Conservation (phyloP, 768 basidiomycete species). For the Agaricus bisporus region DNA sequence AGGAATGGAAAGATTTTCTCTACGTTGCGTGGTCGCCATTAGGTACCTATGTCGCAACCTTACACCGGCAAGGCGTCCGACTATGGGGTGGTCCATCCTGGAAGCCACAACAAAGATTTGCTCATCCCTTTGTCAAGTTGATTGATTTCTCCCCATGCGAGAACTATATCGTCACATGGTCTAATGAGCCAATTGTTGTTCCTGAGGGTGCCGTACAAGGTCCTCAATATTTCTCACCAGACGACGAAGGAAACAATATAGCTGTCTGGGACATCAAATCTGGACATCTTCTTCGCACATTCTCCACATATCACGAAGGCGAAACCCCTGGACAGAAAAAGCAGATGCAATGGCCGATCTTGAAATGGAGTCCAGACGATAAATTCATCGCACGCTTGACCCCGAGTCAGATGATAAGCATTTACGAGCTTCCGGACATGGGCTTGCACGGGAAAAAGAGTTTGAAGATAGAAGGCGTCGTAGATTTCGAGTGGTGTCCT, state of each 20-base stretch:
- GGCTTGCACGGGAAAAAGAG: conserved; percentile 93
- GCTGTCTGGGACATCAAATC: conserved; percentile 99
- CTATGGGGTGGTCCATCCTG: conserved; percentile 94
- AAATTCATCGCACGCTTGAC: conserved; percentile 88
- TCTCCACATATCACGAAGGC: conserved; percentile 58
- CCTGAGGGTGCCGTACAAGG: conserved; percentile 78
- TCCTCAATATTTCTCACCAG: conserved; percentile 80
- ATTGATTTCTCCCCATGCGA: conserved; percentile 98
- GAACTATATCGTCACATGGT: conserved; percentile 96
- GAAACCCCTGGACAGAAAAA: conserved; percentile 60
- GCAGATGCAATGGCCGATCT: conserved; percentile 88
- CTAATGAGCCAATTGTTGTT: conserved; percentile 86
- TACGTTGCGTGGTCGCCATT: conserved; percentile 96
- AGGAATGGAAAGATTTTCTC: conserved; percentile 94
- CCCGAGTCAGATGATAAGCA: conserved; percentile 89
- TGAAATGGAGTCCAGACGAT: conserved; percentile 98
- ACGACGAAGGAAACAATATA: conserved; percentile 94
- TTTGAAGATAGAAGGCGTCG: conserved; percentile 93
- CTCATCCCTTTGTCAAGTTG: conserved; percentile 91
- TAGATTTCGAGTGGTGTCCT: conserved; percentile 99
- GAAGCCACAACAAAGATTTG: conserved; percentile 84
- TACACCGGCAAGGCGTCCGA: conserved; percentile 92
- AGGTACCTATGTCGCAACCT: conserved; percentile 90
- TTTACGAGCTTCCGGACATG: conserved; percentile 95
- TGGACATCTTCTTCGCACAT: conserved; percentile 87